phyloP scores from a whole-genome alignment of 2,329 filamentous ascomycete genomes.

The Hymenoscyphus fructigenus region DNA sequence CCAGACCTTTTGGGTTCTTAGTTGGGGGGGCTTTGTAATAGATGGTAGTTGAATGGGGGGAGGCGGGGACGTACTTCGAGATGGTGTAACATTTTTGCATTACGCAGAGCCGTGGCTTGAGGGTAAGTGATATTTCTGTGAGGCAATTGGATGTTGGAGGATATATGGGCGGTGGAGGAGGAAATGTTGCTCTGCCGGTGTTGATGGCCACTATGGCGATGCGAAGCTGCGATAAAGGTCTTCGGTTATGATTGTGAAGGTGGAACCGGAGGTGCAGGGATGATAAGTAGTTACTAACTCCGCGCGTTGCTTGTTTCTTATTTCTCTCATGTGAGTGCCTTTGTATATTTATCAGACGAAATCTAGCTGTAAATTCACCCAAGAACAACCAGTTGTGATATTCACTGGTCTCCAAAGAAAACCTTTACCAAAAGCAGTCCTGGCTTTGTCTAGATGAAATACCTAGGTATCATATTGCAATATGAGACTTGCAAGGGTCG shows the following conservation, averaged over 20 bases:
- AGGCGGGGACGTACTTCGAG: slow-evolving; percentile 15
- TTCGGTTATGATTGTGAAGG: slow-evolving; percentile 1
- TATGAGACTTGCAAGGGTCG: neutral
- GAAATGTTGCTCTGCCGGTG: neutral
- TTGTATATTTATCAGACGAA: no score
- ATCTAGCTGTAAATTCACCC: no score
- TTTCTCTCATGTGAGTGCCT: no score
- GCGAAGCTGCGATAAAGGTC: slow-evolving; percentile 1
- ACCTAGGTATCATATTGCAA: neutral
- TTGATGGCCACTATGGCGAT: neutral
- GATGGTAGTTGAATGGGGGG: neutral
- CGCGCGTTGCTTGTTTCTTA: no score
- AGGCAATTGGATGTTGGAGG: no score
- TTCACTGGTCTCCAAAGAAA: no score
- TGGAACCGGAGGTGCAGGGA: neutral
- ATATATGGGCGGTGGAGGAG: no score
- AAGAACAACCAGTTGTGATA: no score
- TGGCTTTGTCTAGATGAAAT: no score
- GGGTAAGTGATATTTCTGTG: neutral
- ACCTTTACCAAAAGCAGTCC: no score
- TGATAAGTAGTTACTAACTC: no score
- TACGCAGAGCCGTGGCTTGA: neutral
- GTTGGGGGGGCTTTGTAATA: slow-evolving; percentile 9
- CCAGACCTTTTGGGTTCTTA: neutral
- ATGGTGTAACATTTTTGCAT: neutral